Evolutionary conservation across 768 basidiomycete species (phyloP).

Genomic region (Pleurotus salmoneostramineus): DNA sequence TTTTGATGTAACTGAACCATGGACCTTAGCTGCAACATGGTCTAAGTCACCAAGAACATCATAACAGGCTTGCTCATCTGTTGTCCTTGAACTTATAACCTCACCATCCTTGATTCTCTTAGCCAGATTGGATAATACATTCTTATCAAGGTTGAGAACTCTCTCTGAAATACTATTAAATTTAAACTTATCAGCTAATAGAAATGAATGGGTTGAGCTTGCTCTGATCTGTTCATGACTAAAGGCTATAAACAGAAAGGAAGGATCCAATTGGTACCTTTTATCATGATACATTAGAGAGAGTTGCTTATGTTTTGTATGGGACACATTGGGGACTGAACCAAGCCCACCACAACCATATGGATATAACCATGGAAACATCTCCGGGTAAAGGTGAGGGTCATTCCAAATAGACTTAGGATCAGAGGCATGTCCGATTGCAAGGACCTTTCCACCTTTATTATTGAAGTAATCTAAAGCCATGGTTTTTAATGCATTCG

Average conservation of each 20-base stretch:
- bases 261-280: conserved; percentile 29
- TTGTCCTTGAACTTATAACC: conserved; percentile 17
- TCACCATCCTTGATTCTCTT: conserved; percentile 16
- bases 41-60: conserved; percentile 28
- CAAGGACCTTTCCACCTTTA: conserved; percentile 14
- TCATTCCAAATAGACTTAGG: conserved; percentile 21
- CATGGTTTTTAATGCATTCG: conserved; percentile 13
- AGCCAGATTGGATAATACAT: conserved; percentile 15
- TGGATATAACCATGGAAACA: conserved; percentile 35
- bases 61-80: conserved; percentile 30
- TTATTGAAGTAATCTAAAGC: conserved; percentile 11
- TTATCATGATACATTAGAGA: conserved; percentile 36
- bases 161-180: conserved; percentile 21
- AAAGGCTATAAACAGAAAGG: neutral
- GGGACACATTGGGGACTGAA: conserved; percentile 13
- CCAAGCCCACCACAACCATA: conserved; percentile 37
- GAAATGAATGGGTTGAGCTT: conserved; percentile 18
- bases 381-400: conserved; percentile 22
- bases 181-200: conserved; percentile 19
- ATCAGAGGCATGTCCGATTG: conserved; percentile 12
- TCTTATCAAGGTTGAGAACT: conserved; percentile 17
- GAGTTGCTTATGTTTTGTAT: conserved; percentile 18
- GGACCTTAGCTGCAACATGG: conserved; percentile 24
- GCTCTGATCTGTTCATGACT: conserved; percentile 1
- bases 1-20: conserved; percentile 17